Conservation (phyloP, 306 rosid genomes). For the Lotus japonicus region DNA sequence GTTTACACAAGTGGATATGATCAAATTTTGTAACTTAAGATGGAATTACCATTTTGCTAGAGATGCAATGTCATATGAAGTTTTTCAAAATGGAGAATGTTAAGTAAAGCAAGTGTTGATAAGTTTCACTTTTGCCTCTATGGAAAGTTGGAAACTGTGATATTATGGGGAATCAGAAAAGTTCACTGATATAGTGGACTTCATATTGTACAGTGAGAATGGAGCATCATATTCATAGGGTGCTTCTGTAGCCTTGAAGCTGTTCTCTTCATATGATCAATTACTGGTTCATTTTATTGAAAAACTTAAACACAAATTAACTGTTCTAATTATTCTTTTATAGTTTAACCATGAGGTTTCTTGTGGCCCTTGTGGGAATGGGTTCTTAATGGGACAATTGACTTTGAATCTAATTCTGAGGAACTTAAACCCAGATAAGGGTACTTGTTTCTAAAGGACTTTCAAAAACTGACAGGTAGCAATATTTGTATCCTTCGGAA, state of each 20-base stretch:
- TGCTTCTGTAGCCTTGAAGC: not conserved
- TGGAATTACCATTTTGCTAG: not conserved
- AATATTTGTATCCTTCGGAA: not conserved
- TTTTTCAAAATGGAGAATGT: conserved; percentile 21
- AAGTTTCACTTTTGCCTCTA: not conserved
- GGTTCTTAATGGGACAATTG: not conserved
- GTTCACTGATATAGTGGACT: not conserved
- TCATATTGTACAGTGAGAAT: not conserved
- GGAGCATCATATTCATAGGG: not conserved
- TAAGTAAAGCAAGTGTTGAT: not conserved
- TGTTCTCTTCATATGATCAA: not conserved
- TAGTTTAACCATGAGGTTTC: not conserved
- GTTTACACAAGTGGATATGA: not conserved
- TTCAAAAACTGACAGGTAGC: not conserved
- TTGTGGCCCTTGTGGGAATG: not conserved
- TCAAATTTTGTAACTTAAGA: conserved; percentile 1
- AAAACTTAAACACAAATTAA: not conserved
- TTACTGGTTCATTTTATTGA: not conserved
- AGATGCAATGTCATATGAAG: not conserved
- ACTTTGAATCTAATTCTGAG: not conserved
- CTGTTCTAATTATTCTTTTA: not conserved
- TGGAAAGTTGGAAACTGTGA: not conserved
- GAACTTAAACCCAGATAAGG: not conserved
- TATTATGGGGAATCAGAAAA: not conserved
- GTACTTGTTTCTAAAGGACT: not conserved